Evolutionary conservation across 257 asterid species (phyloP).

Genomic region (Jacaranda copaia): DNA sequence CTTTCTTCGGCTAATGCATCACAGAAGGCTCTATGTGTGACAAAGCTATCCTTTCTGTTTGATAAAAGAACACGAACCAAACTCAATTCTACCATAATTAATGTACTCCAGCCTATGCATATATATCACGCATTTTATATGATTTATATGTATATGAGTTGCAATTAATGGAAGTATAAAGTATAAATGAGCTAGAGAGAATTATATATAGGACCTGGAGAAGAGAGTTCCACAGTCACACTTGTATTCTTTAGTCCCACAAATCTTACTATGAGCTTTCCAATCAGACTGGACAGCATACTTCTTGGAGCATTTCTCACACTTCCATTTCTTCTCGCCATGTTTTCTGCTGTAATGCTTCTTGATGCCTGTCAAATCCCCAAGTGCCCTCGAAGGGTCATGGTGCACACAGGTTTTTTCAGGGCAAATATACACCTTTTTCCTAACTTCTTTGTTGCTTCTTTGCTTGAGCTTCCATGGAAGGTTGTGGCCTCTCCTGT

Average conservation of each 20-base stretch:
- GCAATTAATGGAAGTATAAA: slow-evolving; percentile 30
- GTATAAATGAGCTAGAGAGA: slow-evolving; percentile 13
- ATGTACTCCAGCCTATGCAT: no score
- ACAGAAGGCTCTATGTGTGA: slow-evolving; percentile 92
- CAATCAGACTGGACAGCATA: slow-evolving; percentile 96
- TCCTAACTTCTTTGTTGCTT: slow-evolving; percentile 65
- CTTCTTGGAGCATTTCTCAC: slow-evolving; percentile 87
- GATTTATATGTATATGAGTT: neutral
- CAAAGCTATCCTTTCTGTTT: slow-evolving; percentile 89
- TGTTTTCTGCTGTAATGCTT: slow-evolving; percentile 87
- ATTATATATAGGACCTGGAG: slow-evolving; percentile 65
- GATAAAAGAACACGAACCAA: neutral
- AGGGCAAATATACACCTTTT: slow-evolving; percentile 90
- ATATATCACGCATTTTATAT: neutral
- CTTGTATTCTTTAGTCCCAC: slow-evolving; percentile 92
- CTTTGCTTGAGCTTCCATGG: slow-evolving; percentile 96
- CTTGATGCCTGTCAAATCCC: slow-evolving; percentile 88
- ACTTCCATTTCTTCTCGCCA: slow-evolving; percentile 96
- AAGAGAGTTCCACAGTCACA: slow-evolving; percentile 96
- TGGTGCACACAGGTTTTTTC: slow-evolving; percentile 87
- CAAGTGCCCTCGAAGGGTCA: slow-evolving; percentile 83
- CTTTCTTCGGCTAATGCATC: slow-evolving; percentile 90
- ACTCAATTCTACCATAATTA: no score
- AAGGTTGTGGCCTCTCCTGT: slow-evolving; percentile 87
- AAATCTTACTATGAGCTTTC: slow-evolving; percentile 96